Conservation (phyloP, 140 eudicot genomes). For the Oenanthe javanica region DNA sequence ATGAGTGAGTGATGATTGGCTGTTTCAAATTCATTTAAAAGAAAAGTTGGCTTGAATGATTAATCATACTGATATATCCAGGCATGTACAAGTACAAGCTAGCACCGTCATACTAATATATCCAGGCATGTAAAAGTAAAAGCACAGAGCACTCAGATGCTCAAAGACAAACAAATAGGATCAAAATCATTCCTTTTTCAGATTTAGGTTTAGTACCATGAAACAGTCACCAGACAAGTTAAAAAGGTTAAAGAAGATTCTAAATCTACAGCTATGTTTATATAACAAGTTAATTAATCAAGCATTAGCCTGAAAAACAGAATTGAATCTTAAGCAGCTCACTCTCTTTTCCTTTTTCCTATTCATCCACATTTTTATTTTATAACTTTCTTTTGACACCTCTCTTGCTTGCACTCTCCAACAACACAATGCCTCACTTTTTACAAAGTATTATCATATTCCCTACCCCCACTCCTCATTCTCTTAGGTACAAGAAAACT, state of each 20-base stretch:
- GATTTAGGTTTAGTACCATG: conserved; percentile 42
- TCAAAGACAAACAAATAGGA: conserved; percentile 8
- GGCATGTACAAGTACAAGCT: neutral
- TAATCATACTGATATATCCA: neutral
- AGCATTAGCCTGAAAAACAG: neutral
- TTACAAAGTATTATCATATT: conserved; percentile 58
- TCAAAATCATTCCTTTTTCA: conserved; percentile 30
- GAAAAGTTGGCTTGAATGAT: neutral
- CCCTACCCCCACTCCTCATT: conserved; percentile 19
- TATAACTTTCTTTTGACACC: conserved; percentile 44
- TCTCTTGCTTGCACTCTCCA: conserved; percentile 66
- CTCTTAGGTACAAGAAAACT: conserved; percentile 60
- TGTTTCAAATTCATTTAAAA: neutral
- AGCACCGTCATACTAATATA: too few relatives aligned
- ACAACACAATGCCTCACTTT: conserved; percentile 55
- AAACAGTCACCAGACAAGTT: conserved; percentile 37
- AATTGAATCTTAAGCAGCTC: conserved; percentile 10
- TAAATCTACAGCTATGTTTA: conserved; percentile 7
- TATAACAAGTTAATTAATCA: neutral
- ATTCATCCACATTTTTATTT: neutral
- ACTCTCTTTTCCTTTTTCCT: conserved; percentile 15
- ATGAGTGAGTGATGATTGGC: neutral
- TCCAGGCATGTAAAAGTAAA: neutral
- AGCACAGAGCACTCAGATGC: neutral
- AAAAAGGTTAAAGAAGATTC: conserved; percentile 27